Percentiles rank a stretch among this genome's conserved stretches.
Conservation (phyloP, 306 rosid species). For the Phaseolus lunatus region DNA sequence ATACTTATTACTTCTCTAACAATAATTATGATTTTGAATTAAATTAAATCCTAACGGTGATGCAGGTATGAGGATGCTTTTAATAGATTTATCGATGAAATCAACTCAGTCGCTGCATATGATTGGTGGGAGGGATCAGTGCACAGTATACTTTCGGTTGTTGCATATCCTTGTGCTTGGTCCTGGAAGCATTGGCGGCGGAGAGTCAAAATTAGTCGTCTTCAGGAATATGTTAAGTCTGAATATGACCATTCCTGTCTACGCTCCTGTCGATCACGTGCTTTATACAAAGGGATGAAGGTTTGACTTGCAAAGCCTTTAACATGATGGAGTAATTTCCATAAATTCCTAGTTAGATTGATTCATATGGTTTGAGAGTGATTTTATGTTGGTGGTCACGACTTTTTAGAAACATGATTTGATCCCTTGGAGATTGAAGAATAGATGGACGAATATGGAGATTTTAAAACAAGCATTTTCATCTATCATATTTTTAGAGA, state of each 20-base stretch:
- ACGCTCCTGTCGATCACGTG: slow-evolving; percentile 96
- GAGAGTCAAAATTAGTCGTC: slow-evolving; percentile 83
- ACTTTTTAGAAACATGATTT: too few species aligned
- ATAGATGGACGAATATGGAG: too few species aligned
- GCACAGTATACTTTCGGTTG: slow-evolving; percentile 89
- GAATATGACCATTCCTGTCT: slow-evolving; percentile 97
- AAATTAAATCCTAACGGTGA: slow-evolving; percentile 40
- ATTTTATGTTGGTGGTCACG: too few species aligned
- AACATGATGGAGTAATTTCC: slow-evolving; percentile 40
- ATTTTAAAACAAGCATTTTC: too few species aligned
- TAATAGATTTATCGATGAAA: slow-evolving; percentile 94
- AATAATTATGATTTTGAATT: slow-evolving; percentile 33
- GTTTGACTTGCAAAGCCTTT: slow-evolving; percentile 61
- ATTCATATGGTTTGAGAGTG: too few species aligned
- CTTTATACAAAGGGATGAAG: slow-evolving; percentile 99
- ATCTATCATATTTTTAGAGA: too few species aligned
- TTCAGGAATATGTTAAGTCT: slow-evolving; percentile 95
- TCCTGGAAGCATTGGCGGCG: slow-evolving; percentile 99
- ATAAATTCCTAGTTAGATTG: slow-evolving; percentile 18
- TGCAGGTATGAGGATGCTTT: slow-evolving; percentile 95
- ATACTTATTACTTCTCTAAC: background rate
- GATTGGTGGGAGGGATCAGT: slow-evolving; percentile 99
- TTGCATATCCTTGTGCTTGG: slow-evolving; percentile 99
- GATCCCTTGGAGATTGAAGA: too few species aligned
- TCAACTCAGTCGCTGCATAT: slow-evolving; percentile 94